A percentile compares a stretch with the other conserved stretches of the same genome.
These are phyloP conservation scores for Exophiala bonariae DNA, from an alignment of 2,329 filamentous ascomycete genomes.

Conservation along the genomic window DNA sequence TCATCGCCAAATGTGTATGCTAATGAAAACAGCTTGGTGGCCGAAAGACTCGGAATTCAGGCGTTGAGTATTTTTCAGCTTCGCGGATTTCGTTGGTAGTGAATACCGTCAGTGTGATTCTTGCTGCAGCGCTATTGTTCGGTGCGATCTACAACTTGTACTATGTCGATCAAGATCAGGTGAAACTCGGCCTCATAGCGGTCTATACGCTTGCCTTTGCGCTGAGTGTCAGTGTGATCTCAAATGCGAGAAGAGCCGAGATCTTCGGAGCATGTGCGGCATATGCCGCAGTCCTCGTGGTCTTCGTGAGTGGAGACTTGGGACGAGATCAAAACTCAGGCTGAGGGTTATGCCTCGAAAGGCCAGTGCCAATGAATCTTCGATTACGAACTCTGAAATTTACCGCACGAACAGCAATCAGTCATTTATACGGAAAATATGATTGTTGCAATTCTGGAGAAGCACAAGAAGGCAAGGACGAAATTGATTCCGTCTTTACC, in stretches of 20 bases:
- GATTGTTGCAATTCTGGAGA: too few relatives aligned
- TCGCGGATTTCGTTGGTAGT: too few relatives aligned
- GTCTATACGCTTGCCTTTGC: not conserved
- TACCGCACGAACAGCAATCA: too few relatives aligned
- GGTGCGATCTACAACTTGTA: not conserved
- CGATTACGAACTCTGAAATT: too few relatives aligned
- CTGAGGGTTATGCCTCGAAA: too few relatives aligned
- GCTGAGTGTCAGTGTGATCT: not conserved
- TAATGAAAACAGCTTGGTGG: not conserved
- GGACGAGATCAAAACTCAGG: too few relatives aligned
- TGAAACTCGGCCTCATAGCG: conserved; percentile 15
- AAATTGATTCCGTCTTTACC: too few relatives aligned
- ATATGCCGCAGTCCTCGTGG: not conserved
- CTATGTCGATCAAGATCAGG: not conserved
- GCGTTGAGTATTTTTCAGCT: too few relatives aligned
- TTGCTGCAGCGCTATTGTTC: conserved; percentile 2
- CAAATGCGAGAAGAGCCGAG: not conserved
- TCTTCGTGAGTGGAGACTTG: too few relatives aligned
- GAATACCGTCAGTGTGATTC: conserved; percentile 3
- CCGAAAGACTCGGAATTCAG: conserved; percentile 5
- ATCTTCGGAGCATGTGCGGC: not conserved
- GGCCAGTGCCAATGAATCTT: too few relatives aligned
- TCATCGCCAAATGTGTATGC: not conserved
- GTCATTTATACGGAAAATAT: too few relatives aligned
- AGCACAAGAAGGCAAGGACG: too few relatives aligned